phyloP scores from a whole-genome alignment of 805 yeast species.

The Starmera caribaea region DNA sequence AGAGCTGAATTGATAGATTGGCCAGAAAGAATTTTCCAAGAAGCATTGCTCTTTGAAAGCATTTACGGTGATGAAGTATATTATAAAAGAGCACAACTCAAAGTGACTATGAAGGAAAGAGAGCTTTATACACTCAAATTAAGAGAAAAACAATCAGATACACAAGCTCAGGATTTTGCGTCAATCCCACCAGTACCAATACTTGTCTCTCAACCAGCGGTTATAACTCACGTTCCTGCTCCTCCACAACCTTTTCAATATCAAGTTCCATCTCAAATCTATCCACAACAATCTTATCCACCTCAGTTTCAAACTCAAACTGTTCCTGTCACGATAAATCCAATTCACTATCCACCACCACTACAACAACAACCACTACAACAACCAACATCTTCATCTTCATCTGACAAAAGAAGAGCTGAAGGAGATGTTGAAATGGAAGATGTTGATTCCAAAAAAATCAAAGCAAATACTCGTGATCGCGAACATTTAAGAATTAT shows the following conservation, averaged over 20 bases:
- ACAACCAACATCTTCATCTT: neutral
- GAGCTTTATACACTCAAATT: constrained; percentile 6
- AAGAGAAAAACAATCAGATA: neutral
- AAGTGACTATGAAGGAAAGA: constrained; percentile 16
- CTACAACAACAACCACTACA: constrained; percentile 1
- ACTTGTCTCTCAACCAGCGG: no score
- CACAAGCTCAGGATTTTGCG: no score
- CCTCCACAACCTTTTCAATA: no score
- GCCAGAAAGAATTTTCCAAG: constrained; percentile 41
- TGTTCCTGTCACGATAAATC: no score
- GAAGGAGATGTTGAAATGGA: constrained; percentile 5
- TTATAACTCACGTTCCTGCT: no score
- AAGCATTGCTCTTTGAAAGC: constrained; percentile 29
- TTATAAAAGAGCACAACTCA: constrained; percentile 16
- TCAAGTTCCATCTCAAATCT: no score
- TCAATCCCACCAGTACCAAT: no score
- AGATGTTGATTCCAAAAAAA: constrained; percentile 4
- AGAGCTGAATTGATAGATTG: constrained; percentile 28
- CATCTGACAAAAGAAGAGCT: neutral
- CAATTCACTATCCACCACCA: neutral
- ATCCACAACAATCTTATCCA: no score
- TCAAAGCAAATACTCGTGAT: constrained; percentile 25
- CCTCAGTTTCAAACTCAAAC: no score
- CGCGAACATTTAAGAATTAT: constrained; percentile 53
- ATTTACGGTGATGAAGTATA: constrained; percentile 21